Evolutionary conservation across 2,329 filamentous ascomycete species (phyloP), one percentile per base, ranked within the genome.

Genomic region (Coleophoma cylindrospora): DNA sequence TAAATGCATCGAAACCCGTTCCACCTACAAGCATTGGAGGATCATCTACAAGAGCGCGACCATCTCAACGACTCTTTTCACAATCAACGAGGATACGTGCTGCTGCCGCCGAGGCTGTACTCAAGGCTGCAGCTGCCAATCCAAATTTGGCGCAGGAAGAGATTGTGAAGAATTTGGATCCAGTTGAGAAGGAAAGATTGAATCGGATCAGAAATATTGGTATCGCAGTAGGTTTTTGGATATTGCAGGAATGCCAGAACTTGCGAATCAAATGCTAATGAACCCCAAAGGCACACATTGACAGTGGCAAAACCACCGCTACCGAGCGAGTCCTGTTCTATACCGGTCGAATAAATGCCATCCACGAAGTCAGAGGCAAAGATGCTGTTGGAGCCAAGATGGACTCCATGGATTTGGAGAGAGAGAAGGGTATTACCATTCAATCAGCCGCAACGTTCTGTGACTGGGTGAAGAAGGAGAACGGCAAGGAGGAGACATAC

Each of bases 331-430:
- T 99, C 41, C 86, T 99, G 50, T 99, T 91, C 80, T 99, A 99
- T 71, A 97, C 94, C 49, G 94, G 94, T 58, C 87, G 94, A 66
- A 96, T 96, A 73, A 95, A 95, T 68, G 81, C 89, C 33, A 97
- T 99, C 64, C 94, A 99, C 75, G 94, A 99, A 73, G 94, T 99
- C 40, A 83, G 94, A 64, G 91, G 91, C 52, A 91, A 92, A 66
- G 94, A 99, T 78, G 83, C 88, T 34, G 91, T 96, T 38, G 94
- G 94, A 57, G 94, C 94, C 54, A 99, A 99, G 76, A 99, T 99
- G 94, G 94, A 99, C 75, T 96, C 91, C 22, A 99, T 99, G 94
- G 94, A 99, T 62, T 77, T 99, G 60, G 94, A 99, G 74, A 81
- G 94, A 70, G 94, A 97, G 70, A 96, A 96, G 76, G 94, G 94